Evolutionary conservation across 768 basidiomycete species (phyloP).

Genomic region (Galerina sulciceps): DNA sequence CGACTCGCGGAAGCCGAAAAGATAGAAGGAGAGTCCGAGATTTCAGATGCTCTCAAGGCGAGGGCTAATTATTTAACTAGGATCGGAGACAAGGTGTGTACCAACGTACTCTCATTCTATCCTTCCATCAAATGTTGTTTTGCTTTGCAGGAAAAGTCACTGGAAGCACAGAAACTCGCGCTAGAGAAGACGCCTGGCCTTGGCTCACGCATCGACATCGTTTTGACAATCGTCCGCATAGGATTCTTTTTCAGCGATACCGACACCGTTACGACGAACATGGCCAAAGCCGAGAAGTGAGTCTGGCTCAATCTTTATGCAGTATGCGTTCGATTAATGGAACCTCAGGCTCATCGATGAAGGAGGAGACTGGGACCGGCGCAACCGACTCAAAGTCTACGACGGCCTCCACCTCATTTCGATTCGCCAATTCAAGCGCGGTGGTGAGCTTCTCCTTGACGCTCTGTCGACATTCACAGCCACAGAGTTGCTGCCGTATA

Average conservation of each 20-base stretch:
- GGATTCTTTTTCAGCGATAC: slow-evolving; percentile 90
- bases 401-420: slow-evolving; percentile 83
- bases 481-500: slow-evolving; percentile 84
- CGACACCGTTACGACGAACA: slow-evolving; percentile 67
- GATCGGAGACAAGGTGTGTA: slow-evolving; percentile 79
- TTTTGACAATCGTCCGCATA: slow-evolving; percentile 84
- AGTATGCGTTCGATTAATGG: neutral
- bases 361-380: slow-evolving; percentile 97
- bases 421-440: slow-evolving; percentile 90
- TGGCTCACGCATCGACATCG: slow-evolving; percentile 92
- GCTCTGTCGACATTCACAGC: slow-evolving; percentile 95
- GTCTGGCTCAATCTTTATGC: slow-evolving; percentile 27
- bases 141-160: slow-evolving; percentile 66
- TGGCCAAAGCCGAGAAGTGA: slow-evolving; percentile 82
- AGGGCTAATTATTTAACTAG: slow-evolving; percentile 84
- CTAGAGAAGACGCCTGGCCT: slow-evolving; percentile 91
- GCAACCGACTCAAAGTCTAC: slow-evolving; percentile 97
- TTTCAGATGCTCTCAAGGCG: slow-evolving; percentile 84
- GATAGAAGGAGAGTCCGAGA: slow-evolving; percentile 92
- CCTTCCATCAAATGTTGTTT: neutral
- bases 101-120: slow-evolving; percentile 26
- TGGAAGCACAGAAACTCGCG: slow-evolving; percentile 82
- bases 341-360: slow-evolving; percentile 79
- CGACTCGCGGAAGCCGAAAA: slow-evolving; percentile 85
- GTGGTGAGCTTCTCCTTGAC: slow-evolving; percentile 85